Evolutionary conservation across 1,284 basidiomycete genomes (phyloP), one percentile per base, ranked within the genome.

Genomic region (Coniophora puteana): DNA sequence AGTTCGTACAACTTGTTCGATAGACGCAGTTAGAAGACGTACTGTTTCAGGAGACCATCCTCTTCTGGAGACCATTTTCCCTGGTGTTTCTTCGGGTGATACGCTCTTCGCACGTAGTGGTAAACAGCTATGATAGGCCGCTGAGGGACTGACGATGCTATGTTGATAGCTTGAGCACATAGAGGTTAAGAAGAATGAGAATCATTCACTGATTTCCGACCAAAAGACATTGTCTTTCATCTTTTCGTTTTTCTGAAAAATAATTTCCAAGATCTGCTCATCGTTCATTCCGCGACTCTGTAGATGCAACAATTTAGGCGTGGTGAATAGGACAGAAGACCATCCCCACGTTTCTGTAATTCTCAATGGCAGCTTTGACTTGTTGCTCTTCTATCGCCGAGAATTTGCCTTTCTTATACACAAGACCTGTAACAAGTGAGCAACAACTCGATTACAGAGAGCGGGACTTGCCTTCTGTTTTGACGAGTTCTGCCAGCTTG

Each of bases 321-420:
- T 24, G 20, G 14, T 30, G 27, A 20, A 22, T 28, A 34, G 29
- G 29, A 34, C 46, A 8, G 35, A 32, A 28, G 34, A 28, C 20
- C 41, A 5, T 64, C 78, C n/a, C 38, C 51, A 85, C 86, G 21
- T 61, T 52, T 40, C 76, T 72, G 56, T 82, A 90, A 4, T 62
- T 59, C 44, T 83, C 77, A 24, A 92, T 77, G 5, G 84, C 83
- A 13, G 61, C 59, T 46, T 67, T 72, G 2, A 91, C 59, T 47
- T 79, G 76, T 17, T 76, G 71, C 47, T 83, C 83, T 54, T 92
- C 89, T 31, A 78, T 78, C 2, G 77, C 74, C 13, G 84, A 86
- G 53, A 91, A 92, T 55, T 87, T 88, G 14, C 89, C 89, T 58
- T 88, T 88, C 61, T 85, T 89, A 58, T 85, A 91, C 4, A 85